Evolutionary conservation across 257 asterid species (phyloP).

Genomic region (Solanum chmielewskii): DNA sequence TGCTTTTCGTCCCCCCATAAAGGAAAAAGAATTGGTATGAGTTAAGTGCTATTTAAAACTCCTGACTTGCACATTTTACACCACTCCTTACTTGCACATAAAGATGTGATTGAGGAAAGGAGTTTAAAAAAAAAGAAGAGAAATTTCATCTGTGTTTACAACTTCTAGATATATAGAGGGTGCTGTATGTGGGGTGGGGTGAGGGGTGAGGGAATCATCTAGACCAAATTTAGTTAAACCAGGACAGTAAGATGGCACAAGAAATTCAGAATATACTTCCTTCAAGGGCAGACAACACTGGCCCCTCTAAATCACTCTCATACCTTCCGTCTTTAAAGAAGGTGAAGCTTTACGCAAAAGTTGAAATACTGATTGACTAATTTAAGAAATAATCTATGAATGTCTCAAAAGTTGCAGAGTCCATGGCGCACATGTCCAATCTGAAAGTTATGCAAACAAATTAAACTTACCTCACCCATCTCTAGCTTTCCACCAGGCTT

Average conservation of each 20-base stretch:
- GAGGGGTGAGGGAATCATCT: background rate
- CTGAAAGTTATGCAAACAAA: background rate
- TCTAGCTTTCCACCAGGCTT: slow-evolving; percentile 91
- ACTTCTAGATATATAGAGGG: background rate
- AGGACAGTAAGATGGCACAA: background rate
- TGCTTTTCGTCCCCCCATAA: background rate
- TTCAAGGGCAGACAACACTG: background rate
- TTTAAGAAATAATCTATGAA: background rate
- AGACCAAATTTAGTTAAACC: background rate
- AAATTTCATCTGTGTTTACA: background rate
- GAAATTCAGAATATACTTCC: background rate
- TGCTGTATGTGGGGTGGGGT: background rate
- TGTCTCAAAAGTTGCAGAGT: background rate
- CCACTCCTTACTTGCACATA: background rate
- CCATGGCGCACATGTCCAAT: background rate
- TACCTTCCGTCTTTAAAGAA: background rate
- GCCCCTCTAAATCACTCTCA: background rate
- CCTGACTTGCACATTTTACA: background rate
- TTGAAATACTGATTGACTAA: background rate
- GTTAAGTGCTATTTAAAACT: background rate
- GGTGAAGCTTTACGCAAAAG: background rate
- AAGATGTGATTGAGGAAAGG: background rate
- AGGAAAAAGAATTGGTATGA: background rate
- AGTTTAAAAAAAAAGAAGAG: background rate
- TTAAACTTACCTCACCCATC: slow-evolving; percentile 83